Evolutionary conservation across 345 rosid genomes (phyloP).

Genomic region (Adansonia digitata): DNA sequence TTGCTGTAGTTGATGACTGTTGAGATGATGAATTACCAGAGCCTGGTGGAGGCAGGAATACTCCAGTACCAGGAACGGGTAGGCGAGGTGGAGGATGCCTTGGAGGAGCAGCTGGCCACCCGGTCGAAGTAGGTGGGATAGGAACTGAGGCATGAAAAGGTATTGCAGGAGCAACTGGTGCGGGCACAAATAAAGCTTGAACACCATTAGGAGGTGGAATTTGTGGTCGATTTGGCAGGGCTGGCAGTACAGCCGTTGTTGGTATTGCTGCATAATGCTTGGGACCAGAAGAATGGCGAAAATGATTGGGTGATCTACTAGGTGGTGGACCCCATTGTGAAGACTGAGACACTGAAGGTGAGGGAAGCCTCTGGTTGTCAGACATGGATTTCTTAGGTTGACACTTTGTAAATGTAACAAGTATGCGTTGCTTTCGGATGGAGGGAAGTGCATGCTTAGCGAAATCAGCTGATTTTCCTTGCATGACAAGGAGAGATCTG

Average conservation of each 20-base stretch:
- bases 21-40: conserved; percentile 36
- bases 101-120: conserved; percentile 62
- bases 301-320: conserved; percentile 47
- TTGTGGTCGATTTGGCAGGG: conserved; percentile 51
- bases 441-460: conserved; percentile 73
- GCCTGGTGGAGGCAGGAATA: conserved; percentile 81
- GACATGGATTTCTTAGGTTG: conserved; percentile 43
- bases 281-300: conserved; percentile 45
- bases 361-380: conserved; percentile 35
- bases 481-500: conserved; percentile 70
- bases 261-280: conserved; percentile 52
- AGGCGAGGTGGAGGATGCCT: conserved; percentile 60
- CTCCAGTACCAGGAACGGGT: conserved; percentile 86
- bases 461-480: conserved; percentile 74
- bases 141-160: conserved; percentile 61
- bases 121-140: conserved; percentile 47
- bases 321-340: conserved; percentile 61
- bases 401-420: conserved; percentile 64
- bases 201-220: conserved; percentile 53
- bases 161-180: conserved; percentile 47
- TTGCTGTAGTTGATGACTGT: conserved; percentile 21
- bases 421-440: conserved; percentile 57
- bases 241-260: conserved; percentile 41
- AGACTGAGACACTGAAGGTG: conserved; percentile 27
- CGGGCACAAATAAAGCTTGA: conserved; percentile 41